Conservation (phyloP, 805 yeast species). For the Schwanniomyces yamadae region DNA sequence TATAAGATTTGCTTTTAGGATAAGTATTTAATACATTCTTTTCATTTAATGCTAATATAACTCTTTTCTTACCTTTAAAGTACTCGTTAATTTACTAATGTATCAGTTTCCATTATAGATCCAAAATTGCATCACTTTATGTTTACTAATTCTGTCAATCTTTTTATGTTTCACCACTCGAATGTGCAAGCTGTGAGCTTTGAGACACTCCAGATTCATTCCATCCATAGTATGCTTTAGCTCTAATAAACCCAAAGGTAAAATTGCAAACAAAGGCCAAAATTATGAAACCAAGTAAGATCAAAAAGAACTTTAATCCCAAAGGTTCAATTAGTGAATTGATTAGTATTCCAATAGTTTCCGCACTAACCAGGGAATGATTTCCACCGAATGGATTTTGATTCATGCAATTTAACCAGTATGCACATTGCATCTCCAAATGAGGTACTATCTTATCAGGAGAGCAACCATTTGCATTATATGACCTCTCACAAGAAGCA, state of each 20-base stretch:
- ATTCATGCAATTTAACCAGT: conserved; percentile 68
- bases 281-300: conserved; percentile 41
- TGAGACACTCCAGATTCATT: conserved; percentile 5
- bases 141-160: too few species aligned
- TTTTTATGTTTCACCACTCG: too few species aligned
- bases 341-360: conserved; percentile 58
- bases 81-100: too few species aligned
- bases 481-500: conserved; percentile 51
- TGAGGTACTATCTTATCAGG: conserved; percentile 59
- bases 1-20: neutral
- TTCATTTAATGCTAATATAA: neutral
- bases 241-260: conserved; percentile 65
- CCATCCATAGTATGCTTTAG: conserved; percentile 47
- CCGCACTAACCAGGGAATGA: conserved; percentile 55
- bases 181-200: too few species aligned
- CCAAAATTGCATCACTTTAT: too few species aligned
- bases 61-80: too few species aligned
- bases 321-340: conserved; percentile 69
- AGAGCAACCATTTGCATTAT: conserved; percentile 54
- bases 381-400: conserved; percentile 53
- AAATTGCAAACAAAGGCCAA: conserved; percentile 61
- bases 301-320: conserved; percentile 55
- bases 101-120: too few species aligned
- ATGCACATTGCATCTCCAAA: conserved; percentile 51
- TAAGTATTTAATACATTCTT: neutral